These are phyloP conservation scores for Wallacemonas sp. DNA, from an alignment of 208 protist species.

Conservation along the genomic window DNA sequence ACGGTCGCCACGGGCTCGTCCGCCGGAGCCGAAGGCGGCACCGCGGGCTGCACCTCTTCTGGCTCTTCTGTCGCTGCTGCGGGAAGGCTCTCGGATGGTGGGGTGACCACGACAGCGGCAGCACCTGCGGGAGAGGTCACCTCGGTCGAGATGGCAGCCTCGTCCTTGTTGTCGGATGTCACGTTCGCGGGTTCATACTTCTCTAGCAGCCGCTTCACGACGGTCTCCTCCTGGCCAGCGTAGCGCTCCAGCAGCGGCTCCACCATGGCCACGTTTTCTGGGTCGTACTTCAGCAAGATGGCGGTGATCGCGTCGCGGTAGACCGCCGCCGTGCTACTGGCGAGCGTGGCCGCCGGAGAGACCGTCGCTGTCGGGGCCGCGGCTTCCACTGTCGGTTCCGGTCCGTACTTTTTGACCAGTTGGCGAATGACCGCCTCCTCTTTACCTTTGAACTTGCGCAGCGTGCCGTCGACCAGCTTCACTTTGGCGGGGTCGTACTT, in stretches of 20 bases:
- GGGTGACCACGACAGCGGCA: background rate
- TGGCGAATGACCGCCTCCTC: conserved; percentile 58
- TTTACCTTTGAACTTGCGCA: conserved; percentile 55
- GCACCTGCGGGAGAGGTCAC: background rate
- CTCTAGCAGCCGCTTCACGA: conserved; percentile 32
- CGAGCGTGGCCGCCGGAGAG: background rate
- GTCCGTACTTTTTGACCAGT: conserved; percentile 71
- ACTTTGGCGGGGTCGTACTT: conserved; percentile 60
- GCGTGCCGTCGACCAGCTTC: conserved; percentile 42
- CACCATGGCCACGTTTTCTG: conserved; percentile 29
- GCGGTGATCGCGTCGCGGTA: conserved; percentile 23
- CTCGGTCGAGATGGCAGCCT: background rate
- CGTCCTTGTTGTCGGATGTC: background rate
- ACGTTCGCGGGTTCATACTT: conserved; percentile 25
- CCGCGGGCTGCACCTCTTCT: background rate
- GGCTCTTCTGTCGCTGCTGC: background rate
- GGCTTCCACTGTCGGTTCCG: conserved; percentile 33
- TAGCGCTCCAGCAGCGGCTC: conserved; percentile 33
- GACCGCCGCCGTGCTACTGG: background rate
- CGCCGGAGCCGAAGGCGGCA: background rate
- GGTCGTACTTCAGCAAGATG: conserved; percentile 34
- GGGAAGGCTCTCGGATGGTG: background rate
- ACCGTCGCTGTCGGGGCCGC: background rate
- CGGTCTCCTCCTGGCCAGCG: conserved; percentile 31
- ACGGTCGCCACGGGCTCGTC: background rate